phyloP scores from a whole-genome alignment of 2,329 filamentous ascomycete species.

The Neospermospora avenae region DNA sequence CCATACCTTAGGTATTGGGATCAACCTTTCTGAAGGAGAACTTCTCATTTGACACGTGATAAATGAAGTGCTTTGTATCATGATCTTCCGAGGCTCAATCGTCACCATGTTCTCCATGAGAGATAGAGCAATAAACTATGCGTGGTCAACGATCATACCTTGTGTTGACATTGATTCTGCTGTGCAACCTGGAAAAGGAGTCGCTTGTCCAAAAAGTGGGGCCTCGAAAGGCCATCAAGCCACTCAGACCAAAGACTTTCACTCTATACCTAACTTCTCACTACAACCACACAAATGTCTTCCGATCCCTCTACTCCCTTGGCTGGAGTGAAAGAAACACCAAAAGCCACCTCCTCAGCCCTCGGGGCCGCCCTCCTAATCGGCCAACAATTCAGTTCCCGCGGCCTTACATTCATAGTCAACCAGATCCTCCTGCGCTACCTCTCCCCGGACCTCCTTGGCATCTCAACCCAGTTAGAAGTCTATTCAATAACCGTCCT shows the following conservation, averaged over 20 bases:
- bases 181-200: not conserved
- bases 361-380: conserved; percentile 56
- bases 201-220: not conserved
- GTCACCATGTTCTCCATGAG: not conserved
- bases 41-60: too few species aligned
- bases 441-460: conserved; percentile 79
- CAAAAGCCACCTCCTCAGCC: conserved; percentile 15
- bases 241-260: too few species aligned
- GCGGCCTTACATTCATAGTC: conserved; percentile 82
- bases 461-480: conserved; percentile 85
- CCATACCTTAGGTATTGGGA: too few species aligned
- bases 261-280: not conserved
- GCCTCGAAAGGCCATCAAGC: not conserved
- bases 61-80: too few species aligned
- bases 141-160: too few species aligned
- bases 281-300: conserved; percentile 6
- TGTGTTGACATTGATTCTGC: not conserved
- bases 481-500: conserved; percentile 90
- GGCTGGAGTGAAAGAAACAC: not conserved
- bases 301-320: not conserved
- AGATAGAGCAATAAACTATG: too few species aligned
- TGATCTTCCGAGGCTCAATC: too few species aligned
- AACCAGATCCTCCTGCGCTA: conserved; percentile 90
- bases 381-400: conserved; percentile 80
- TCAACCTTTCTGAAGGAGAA: too few species aligned